Percentiles rank a stretch among this genome's conserved stretches.
Evolutionary conservation across 2,329 filamentous ascomycete genomes (phyloP).

Genomic region (Zymoseptoria crescenta): DNA sequence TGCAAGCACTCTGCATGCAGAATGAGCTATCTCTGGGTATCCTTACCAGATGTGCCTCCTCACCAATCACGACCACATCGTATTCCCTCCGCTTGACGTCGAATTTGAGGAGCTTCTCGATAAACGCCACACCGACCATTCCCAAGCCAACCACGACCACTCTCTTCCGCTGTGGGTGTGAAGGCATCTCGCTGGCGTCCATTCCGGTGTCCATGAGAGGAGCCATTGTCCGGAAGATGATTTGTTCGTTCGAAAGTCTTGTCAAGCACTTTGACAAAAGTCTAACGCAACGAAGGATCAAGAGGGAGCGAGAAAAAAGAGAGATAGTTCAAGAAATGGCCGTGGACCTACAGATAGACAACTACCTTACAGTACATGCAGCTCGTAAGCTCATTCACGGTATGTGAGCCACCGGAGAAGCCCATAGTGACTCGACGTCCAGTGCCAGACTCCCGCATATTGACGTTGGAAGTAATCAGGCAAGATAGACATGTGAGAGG

Average conservation of each 20-base stretch:
- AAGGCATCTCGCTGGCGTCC: constrained; percentile 28
- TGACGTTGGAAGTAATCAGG: background rate
- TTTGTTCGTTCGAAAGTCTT: background rate
- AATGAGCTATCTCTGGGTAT: background rate
- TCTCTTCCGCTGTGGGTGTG: constrained; percentile 47
- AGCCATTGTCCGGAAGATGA: background rate
- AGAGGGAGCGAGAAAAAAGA: background rate
- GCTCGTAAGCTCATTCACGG: background rate
- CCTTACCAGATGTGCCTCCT: constrained; percentile 62
- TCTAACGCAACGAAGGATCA: background rate
- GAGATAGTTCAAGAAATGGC: background rate
- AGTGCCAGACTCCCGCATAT: background rate
- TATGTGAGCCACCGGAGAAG: background rate
- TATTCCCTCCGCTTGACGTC: constrained; percentile 70
- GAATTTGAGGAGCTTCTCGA: constrained; percentile 81
- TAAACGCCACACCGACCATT: constrained; percentile 60
- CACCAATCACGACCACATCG: constrained; percentile 75
- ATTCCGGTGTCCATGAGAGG: constrained; percentile 7
- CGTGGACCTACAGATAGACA: background rate
- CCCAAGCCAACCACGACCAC: constrained; percentile 80
- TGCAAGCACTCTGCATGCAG: background rate
- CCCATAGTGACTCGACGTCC: background rate
- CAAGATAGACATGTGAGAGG: background rate
- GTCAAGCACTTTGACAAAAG: background rate
- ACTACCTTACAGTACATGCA: too few species aligned